Evolutionary conservation across 345 rosid species (phyloP).

Genomic region (Aquilaria yunnanensis): DNA sequence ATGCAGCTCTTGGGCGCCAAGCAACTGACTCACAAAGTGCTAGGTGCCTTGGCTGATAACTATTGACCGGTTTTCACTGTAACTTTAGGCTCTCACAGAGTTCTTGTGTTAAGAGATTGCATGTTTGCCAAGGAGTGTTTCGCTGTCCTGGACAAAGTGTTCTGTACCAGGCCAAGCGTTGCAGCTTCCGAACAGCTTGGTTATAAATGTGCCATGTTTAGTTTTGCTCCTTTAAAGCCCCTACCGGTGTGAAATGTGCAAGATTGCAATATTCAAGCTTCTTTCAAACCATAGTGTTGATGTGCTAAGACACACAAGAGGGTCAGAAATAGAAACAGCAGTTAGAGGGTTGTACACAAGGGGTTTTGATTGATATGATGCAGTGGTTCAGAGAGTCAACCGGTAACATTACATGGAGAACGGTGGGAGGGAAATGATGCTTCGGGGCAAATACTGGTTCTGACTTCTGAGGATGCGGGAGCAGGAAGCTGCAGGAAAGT

Average conservation of each 20-base stretch:
- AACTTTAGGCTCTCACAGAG: conserved; percentile 13
- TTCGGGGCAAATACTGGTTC: conserved; percentile 8
- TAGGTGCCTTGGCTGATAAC: conserved; percentile 23
- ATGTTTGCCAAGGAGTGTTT: conserved; percentile 23
- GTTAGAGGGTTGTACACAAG: conserved; percentile 15
- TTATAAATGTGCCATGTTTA: conserved; percentile 32
- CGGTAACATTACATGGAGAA: conserved; percentile 17
- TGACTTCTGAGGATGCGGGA: conserved; percentile 4
- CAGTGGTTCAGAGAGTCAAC: conserved; percentile 31
- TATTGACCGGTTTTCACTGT: conserved; percentile 16
- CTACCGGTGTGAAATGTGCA: conserved; percentile 37
- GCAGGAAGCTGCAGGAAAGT: conserved; percentile 7
- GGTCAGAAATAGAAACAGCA: conserved; percentile 17
- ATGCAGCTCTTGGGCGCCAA: conserved; percentile 20
- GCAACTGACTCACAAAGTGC: conserved; percentile 18
- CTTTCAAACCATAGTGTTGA: conserved; percentile 29
- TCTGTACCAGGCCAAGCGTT: conserved; percentile 16
- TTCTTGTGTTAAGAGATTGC: conserved; percentile 24
- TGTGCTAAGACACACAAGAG: conserved; percentile 17
- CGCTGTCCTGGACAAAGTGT: conserved; percentile 25
- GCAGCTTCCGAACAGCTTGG: conserved; percentile 28
- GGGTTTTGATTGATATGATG: conserved; percentile 26
- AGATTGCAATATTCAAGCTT: conserved; percentile 22
- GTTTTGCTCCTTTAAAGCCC: conserved; percentile 33
- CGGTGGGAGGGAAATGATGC: conserved; percentile 28